phyloP scores from a whole-genome alignment of 202 grass and related monocot species.

The Cymbopogon flexuosus region DNA sequence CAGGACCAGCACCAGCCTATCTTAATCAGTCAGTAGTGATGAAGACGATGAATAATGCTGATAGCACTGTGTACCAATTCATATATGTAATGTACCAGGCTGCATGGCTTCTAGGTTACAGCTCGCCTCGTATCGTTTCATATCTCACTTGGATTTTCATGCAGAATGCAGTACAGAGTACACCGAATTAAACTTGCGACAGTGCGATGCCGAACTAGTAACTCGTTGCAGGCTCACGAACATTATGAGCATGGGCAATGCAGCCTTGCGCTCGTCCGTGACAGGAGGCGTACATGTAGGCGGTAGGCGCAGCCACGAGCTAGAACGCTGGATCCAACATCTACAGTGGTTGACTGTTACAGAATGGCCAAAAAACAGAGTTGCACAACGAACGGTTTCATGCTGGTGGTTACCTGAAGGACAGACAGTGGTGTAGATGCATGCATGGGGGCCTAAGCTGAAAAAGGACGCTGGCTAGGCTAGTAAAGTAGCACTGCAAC shows the following conservation, averaged over 20 bases:
- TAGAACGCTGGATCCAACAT: background rate
- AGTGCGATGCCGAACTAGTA: background rate
- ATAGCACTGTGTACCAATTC: background rate
- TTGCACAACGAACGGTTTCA: background rate
- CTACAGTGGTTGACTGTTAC: background rate
- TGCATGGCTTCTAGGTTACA: background rate
- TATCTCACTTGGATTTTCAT: background rate
- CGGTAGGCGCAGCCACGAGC: background rate
- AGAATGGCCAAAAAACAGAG: constrained; percentile 12
- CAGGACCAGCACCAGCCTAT: constrained; percentile 10
- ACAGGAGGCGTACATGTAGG: background rate
- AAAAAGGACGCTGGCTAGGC: background rate
- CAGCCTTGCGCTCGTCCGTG: background rate
- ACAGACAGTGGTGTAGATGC: background rate
- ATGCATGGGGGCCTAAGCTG: background rate
- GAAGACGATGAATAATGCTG: background rate
- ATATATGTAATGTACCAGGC: background rate
- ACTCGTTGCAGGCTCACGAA: background rate
- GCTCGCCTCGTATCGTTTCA: background rate
- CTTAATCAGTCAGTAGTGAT: background rate
- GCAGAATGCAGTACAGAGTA: background rate
- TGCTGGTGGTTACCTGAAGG: constrained; percentile 1
- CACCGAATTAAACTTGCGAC: background rate
- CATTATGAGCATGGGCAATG: background rate
- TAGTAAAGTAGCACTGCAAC: background rate